Base-by-base conservation (phyloP, 345 rosid genomes). In the Bruguiera sexangula region DNA sequence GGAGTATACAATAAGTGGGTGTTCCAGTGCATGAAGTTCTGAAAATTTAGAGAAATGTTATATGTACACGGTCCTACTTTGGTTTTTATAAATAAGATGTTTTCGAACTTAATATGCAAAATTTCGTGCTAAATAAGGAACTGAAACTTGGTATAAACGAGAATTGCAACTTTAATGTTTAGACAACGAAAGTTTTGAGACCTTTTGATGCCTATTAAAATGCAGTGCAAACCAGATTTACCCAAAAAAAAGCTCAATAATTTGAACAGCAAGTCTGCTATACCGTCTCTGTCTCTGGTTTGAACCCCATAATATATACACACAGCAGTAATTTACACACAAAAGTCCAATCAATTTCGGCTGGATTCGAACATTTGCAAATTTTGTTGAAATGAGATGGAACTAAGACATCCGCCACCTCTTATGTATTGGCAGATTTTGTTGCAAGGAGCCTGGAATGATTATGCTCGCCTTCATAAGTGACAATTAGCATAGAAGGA, bases 391-490 rank as follows among this genome's bases (percentile, higher is more conserved):
- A 54, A 30, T 3, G 26, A 63, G 56, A 20, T 54, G 36, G 43
- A 60, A 43, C 20, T 26, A 32, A 57, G 65, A 27, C 30, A 58
- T 48, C 66, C 13, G 19, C 31, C 18, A 18, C 6, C 21, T 61
- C 63, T 85, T 80, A 86, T 53, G 91, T 82, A 52, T 75, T 81
- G 52, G 89, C 88, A 60, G 93, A 82, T 60, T 84, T 86, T n/a
- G 87, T 70, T 43, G 81, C 72, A 70, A 74, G 68, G 62, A 80
- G 61, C 79, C 88, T 80, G 55, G 93, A 81, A 76, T 90, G 96
- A 39, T 80, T 90, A 70, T 90, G 96, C 55, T 88, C 93, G 0
- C 90, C 91, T 84, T 90, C 93, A 43, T 90, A 90, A 1, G 92
- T 90, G 51, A 90, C 90, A 70, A 85, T 84, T 53, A 90, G 75